Base-by-base conservation (phyloP, 164 flowering plant species). In the Annona cherimola region DNA sequence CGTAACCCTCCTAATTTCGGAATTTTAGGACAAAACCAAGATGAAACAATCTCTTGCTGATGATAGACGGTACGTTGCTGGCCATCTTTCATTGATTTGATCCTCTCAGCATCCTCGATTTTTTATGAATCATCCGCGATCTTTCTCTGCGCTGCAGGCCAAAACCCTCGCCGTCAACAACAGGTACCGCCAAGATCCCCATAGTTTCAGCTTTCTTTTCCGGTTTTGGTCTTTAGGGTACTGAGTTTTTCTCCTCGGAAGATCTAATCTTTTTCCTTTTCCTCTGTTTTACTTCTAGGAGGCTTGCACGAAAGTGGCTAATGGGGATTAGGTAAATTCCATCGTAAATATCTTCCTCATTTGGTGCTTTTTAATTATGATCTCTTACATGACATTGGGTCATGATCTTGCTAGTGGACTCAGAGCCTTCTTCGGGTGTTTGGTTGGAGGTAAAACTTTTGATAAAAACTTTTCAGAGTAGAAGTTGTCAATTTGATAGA, bases 21-120 rank as follows among this genome's bases (percentile, higher is more conserved):
- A n/a, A 67, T 74, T 71, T 62, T 42, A 74, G 84, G 77, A 75
- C 18, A 76, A 71, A 73, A 54, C 66, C 11, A 75, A 68, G 35
- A 65, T 41, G 18, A 50, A 45, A 20, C 63, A 63, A 45, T 42
- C 70, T 43, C 40, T 62, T 42, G 68, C 66, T 16, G 76, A 65
- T 50, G 69, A 75, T 77, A 69, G 7, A 62, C 5, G 70, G 80
- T 80, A 26, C 20, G 43, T 18, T 42, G 7, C 5, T 44, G 5
- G 8, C 50, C 19, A 63, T 16, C 16, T 75, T 42, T 14, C 42
- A 5, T 2, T 45, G 5, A 5, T 50, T 35, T n/a, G 3, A 14
- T 64, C 55, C 42, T n/a, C 8, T 66, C 4, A 57, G 5, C 19
- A 64, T 8, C 45, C 5, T 7, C 2, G 20, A 35, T 64, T 26